Conservation (phyloP, 1,139 yeast species). For the Protomyces inouyei region DNA sequence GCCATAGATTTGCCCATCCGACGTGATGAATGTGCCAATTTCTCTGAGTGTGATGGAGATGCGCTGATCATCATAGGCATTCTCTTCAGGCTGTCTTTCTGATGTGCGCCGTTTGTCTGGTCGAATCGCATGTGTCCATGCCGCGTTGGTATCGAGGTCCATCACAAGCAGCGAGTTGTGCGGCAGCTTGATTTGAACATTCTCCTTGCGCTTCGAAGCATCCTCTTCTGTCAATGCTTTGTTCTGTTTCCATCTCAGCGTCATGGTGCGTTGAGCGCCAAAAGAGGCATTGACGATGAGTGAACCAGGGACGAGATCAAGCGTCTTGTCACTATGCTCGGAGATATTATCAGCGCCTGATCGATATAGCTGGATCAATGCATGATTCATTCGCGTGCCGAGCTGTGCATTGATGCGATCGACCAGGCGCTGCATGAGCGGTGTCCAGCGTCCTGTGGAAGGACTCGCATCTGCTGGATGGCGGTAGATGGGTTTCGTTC, state of each 20-base stretch:
- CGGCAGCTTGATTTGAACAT: slow-evolving; percentile 23
- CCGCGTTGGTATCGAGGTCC: slow-evolving; percentile 31
- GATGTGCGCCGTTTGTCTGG: slow-evolving; percentile 29
- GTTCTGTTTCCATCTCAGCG: slow-evolving; percentile 29
- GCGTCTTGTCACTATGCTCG: slow-evolving; percentile 34
- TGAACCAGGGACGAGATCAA: slow-evolving; percentile 32
- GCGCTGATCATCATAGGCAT: slow-evolving; percentile 30
- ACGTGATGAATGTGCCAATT: slow-evolving; percentile 30
- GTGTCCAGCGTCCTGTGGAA: slow-evolving; percentile 24
- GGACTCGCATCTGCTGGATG: slow-evolving; percentile 33
- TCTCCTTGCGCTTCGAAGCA: slow-evolving; percentile 5
- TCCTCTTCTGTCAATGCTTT: not conserved
- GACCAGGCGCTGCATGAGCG: slow-evolving; percentile 26
- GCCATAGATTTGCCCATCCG: slow-evolving; percentile 30
- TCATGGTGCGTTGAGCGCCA: slow-evolving; percentile 32
- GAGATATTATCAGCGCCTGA: slow-evolving; percentile 32
- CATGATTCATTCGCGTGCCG: slow-evolving; percentile 31
- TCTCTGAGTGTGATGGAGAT: slow-evolving; percentile 33
- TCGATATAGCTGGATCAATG: slow-evolving; percentile 33
- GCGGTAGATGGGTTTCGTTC: slow-evolving; percentile 30
- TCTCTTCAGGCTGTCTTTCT: slow-evolving; percentile 12
- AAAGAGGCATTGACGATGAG: slow-evolving; percentile 32
- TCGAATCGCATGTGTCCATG: slow-evolving; percentile 34
- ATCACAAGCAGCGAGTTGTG: slow-evolving; percentile 32
- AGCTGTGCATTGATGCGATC: slow-evolving; percentile 22